Evolutionary conservation across 495 filamentous ascomycete species (phyloP), one percentile per base, ranked within the genome.

Genomic region (Neurospora cerealis): DNA sequence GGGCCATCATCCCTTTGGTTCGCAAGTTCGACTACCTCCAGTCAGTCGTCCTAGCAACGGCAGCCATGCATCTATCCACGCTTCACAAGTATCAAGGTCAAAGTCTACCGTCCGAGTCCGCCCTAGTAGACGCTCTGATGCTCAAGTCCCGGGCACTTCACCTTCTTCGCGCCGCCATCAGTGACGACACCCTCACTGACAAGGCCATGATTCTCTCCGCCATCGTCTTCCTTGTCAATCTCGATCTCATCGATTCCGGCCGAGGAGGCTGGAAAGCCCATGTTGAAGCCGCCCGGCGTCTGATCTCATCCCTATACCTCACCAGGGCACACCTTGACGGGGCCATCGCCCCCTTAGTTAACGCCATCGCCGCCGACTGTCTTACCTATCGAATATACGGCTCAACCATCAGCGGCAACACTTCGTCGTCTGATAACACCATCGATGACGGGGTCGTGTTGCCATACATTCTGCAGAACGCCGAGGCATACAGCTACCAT

Each of bases 231-330:
- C 83, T 90, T 44, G 83, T 90, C 73, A 88, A 89, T 54, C 81
- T 90, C 32, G 84, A 89, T 74, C 81, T 90, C 7, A 82, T 90
- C 28, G 88, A 90, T 77, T 86, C 86, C 5, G 87, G 87, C 0
- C 85, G 82, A 70, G 85, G 86, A 32, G 83, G 81, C 9, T 90
- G 88, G 88, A 85, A 86, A 38, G 79, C 81, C 71, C 88, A 90
- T 75, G 81, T 89, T 54, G 81, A 86, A 73, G 86, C 84, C 4
- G 86, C 85, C 3, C 83, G 83, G 41, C 80, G 77, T 11, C 77
- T 89, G 5, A 83, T 88, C 70, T 54, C 73, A 74, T 79, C 71
- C 42, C 77, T 77, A 66, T 76, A 54, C 54, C 78, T 13, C 62
- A 79, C 69, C 21, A 74, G 9, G 73, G 72, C 28, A 72, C 24